phyloP scores from a whole-genome alignment of 2,329 filamentous ascomycete genomes.

The Xylariaceae sp. region DNA sequence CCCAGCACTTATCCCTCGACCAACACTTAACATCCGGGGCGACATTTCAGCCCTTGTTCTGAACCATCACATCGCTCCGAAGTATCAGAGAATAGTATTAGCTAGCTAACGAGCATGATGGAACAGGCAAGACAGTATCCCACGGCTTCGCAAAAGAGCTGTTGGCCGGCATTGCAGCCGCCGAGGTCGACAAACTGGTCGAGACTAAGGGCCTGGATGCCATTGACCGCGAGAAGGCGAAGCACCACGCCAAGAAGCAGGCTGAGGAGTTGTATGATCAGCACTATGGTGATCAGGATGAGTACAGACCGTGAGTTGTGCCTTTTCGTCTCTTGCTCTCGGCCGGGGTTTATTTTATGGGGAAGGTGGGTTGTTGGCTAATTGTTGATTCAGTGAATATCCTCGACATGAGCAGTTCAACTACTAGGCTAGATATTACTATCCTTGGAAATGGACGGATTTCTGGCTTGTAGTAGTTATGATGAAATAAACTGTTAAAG shows the following conservation, averaged over 20 bases:
- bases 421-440: not conserved
- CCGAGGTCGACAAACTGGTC: conserved; percentile 72
- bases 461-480: too few species aligned
- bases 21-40: not conserved
- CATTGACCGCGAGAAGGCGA: conserved; percentile 56
- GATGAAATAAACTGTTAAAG: too few species aligned
- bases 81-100: too few species aligned
- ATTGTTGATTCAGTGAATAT: too few species aligned
- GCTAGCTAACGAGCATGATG: not conserved
- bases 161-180: conserved; percentile 68
- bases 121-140: conserved; percentile 63
- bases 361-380: not conserved
- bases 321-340: not conserved
- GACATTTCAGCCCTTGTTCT: too few species aligned
- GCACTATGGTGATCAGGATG: conserved; percentile 53
- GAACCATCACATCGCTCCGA: too few species aligned
- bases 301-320: conserved; percentile 56
- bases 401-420: not conserved
- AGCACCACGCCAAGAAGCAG: conserved; percentile 56
- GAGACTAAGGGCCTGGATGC: conserved; percentile 68
- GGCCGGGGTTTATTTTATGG: not conserved
- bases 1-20: not conserved
- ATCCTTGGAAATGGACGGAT: too few species aligned
- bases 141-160: conserved; percentile 78
- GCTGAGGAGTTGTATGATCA: conserved; percentile 60